Conservation (phyloP, 176 grass and related monocot species). For the Aegilops tauschii region DNA sequence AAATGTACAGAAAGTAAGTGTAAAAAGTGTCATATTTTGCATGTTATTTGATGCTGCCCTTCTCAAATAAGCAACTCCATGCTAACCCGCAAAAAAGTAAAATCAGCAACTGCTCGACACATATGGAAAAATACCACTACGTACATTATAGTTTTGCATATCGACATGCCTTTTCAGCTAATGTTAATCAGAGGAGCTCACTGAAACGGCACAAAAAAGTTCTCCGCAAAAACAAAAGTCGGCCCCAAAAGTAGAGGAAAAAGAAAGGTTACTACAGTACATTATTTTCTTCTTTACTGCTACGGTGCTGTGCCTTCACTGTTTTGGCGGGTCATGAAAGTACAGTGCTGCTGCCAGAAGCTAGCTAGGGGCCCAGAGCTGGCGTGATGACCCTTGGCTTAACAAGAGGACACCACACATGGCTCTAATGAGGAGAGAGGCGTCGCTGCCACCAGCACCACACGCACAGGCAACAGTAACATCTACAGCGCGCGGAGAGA, state of each 20-base stretch:
- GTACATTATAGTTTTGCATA: neutral
- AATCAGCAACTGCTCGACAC: neutral
- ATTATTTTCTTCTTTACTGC: neutral
- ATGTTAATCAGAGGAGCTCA: too few species aligned
- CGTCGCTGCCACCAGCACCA: neutral
- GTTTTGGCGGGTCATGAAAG: conserved; percentile 3
- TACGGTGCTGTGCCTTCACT: neutral
- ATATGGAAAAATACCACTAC: neutral
- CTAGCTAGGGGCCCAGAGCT: conserved; percentile 26
- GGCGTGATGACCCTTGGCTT: conserved; percentile 33
- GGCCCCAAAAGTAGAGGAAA: neutral
- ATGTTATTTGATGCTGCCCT: neutral
- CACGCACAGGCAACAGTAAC: conserved; percentile 25
- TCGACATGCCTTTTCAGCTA: neutral
- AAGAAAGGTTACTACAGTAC: neutral
- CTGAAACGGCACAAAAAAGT: neutral
- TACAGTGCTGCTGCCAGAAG: conserved; percentile 41
- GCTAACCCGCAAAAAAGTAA: too few species aligned
- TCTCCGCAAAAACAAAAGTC: neutral
- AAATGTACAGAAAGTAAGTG: too few species aligned
- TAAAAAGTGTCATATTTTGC: neutral
- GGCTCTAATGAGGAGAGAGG: conserved; percentile 33
- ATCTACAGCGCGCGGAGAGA: conserved; percentile 16
- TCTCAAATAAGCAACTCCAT: neutral
- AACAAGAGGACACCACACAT: conserved; percentile 38